phyloP scores from a whole-genome alignment of 169 alveolate genomes.

The Cryptosporidium ryanae region DNA sequence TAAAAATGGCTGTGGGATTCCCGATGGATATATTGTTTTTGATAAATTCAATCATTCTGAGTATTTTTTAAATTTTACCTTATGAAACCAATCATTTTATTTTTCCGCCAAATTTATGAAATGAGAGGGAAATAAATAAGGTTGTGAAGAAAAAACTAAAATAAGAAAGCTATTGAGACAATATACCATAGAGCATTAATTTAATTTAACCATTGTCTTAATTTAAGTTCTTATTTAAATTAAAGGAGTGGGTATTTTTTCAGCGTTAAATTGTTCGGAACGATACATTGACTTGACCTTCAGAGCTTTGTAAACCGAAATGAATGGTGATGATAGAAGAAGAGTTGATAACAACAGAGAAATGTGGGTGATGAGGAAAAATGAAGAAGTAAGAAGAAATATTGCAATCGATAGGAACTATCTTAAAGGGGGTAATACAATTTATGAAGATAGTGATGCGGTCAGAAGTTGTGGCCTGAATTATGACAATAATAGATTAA shows the following conservation, averaged over 20 bases:
- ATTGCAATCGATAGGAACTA: too few species aligned
- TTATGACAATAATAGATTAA: not conserved
- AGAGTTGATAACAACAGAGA: too few species aligned
- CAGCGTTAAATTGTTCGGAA: not conserved
- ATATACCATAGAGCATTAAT: too few species aligned
- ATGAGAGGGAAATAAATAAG: not conserved
- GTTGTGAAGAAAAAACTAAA: not conserved
- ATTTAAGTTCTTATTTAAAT: not conserved
- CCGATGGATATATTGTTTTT: slow-evolving; percentile 31
- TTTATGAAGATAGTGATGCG: too few species aligned
- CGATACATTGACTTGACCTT: not conserved
- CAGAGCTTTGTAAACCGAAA: too few species aligned
- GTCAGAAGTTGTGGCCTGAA: not conserved
- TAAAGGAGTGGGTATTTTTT: not conserved
- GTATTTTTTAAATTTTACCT: not conserved
- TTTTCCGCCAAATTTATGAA: not conserved
- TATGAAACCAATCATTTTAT: not conserved
- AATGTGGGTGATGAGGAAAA: too few species aligned
- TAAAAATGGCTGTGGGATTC: slow-evolving; percentile 71
- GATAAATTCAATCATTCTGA: slow-evolving; percentile 7
- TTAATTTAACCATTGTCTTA: too few species aligned
- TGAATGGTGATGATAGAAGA: too few species aligned
- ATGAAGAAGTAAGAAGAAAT: too few species aligned
- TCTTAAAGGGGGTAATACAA: too few species aligned
- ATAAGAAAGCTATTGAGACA: not conserved